Base-by-base conservation (phyloP, 257 asterid species). In the Penstemon barbatus region DNA sequence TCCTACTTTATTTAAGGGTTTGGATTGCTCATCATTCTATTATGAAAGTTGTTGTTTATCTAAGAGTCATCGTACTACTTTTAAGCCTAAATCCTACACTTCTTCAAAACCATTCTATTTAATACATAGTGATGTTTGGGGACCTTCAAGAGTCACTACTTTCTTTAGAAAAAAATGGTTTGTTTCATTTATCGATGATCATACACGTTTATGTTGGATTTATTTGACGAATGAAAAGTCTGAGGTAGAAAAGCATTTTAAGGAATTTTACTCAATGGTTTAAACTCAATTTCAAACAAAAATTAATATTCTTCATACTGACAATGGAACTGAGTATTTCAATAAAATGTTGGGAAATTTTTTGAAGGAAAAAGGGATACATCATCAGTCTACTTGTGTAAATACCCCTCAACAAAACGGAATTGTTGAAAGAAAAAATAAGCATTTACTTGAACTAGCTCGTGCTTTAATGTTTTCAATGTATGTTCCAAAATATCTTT, bases 201-300 rank as follows among this genome's bases (percentile, higher is more conserved):
- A 15, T 15, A 15, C 18, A 15, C 18, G 18, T 15, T 15, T 69
- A 10, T 42, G 45, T 68, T 68, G 52, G 73, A 33, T 68, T 4
- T 68, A 68, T 36, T 59, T 69, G 6, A 42, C 0, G 53, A 10
- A 3, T 10, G 40, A 9, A 49, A 60, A 70, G 6, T 25, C 13
- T 6, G 42, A 56, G 4, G 61, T 56, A 1, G 61, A 56, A 56
- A 25, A 25, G 8, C 3, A 8, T 1, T 56, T 56, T 25, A 56
- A 56, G 8, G 13, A 8, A 0, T 56, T 56, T 33, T 7, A 25
- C 5, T 19, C 18, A 15, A 15, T 15, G 18, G 18, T 15, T 15
- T 0, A 15, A 15, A 15, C 18, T 15, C 18, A 15, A 56, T 19
- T 6, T 3, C 61, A 56, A 56, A 33, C 42, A 7, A 25, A 56